Conservation (phyloP, 805 yeast species). For the Saccharomycopsis selenospora region DNA sequence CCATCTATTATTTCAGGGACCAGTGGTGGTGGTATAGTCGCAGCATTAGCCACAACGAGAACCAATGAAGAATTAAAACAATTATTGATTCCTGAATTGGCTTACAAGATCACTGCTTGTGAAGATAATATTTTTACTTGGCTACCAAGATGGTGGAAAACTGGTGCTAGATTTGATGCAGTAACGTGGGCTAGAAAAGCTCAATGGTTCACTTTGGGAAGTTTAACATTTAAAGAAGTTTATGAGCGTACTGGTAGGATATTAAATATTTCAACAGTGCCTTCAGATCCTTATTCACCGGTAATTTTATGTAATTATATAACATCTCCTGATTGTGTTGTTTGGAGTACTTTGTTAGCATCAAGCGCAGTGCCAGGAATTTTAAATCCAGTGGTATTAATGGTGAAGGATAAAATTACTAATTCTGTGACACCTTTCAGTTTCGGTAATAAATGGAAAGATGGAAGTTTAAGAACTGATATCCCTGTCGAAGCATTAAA, state of each 20-base stretch:
- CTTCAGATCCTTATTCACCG: slow-evolving; percentile 77
- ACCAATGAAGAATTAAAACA: slow-evolving; percentile 57
- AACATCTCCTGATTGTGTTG: slow-evolving; percentile 72
- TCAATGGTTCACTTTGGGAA: slow-evolving; percentile 66
- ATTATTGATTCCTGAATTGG: slow-evolving; percentile 52
- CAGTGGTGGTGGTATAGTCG: slow-evolving; percentile 74
- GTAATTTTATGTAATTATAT: slow-evolving; percentile 69
- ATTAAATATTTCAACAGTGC: slow-evolving; percentile 69
- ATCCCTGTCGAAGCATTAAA: slow-evolving; percentile 69
- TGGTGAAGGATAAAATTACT: slow-evolving; percentile 49
- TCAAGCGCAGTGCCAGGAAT: slow-evolving; percentile 82
- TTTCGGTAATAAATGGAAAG: slow-evolving; percentile 70
- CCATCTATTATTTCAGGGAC: slow-evolving; percentile 73
- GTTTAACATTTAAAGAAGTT: slow-evolving; percentile 65
- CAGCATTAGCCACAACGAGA: slow-evolving; percentile 63
- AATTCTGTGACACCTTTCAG: slow-evolving; percentile 53
- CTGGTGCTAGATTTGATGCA: slow-evolving; percentile 76
- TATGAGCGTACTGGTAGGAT: slow-evolving; percentile 61
- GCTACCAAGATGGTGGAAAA: slow-evolving; percentile 57
- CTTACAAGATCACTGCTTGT: slow-evolving; percentile 61
- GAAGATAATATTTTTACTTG: slow-evolving; percentile 54
- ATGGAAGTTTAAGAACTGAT: slow-evolving; percentile 73
- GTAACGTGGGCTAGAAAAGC: slow-evolving; percentile 65
- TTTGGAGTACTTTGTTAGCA: slow-evolving; percentile 74
- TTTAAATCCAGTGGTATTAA: slow-evolving; percentile 67